A percentile compares a stretch with the other conserved stretches of the same genome.
Conservation (phyloP, 768 basidiomycete species). For the Mycena alexandri region DNA sequence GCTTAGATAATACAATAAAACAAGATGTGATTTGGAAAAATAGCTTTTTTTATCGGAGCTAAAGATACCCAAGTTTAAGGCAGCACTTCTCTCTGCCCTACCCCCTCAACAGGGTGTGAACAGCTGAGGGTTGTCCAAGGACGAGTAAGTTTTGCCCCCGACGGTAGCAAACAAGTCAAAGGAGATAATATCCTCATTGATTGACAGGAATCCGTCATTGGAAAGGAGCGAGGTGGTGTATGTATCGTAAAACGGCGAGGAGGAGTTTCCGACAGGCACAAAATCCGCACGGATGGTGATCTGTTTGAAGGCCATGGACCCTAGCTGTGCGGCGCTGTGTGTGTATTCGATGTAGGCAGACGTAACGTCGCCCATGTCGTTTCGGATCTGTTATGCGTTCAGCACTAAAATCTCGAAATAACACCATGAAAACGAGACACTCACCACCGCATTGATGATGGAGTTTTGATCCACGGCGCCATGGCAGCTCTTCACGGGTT, state of each 20-base stretch:
- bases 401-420: too few relatives aligned
- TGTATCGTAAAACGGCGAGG: conserved; percentile 29
- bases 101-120: neutral
- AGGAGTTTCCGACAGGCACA: conserved; percentile 14
- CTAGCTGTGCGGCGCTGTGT: conserved; percentile 1
- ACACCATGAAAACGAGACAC: neutral
- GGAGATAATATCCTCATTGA: conserved; percentile 11
- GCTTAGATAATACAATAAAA: too few relatives aligned
- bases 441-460: conserved; percentile 13
- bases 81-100: neutral
- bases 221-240: conserved; percentile 16
- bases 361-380: conserved; percentile 30
- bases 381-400: conserved; percentile 22
- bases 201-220: conserved; percentile 19
- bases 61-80: neutral
- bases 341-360: conserved; percentile 20
- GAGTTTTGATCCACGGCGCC: conserved; percentile 11
- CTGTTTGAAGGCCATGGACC: conserved; percentile 23
- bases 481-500: conserved; percentile 14
- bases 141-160: conserved; percentile 3
- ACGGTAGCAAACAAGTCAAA: conserved; percentile 2
- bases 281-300: conserved; percentile 13
- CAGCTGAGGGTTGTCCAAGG: conserved; percentile 6
- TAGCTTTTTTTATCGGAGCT: too few relatives aligned
- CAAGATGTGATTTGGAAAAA: too few relatives aligned